Evolutionary conservation across 495 filamentous ascomycete genomes (phyloP), one percentile per base, ranked within the genome.

Genomic region (Penicillium odoratum): DNA sequence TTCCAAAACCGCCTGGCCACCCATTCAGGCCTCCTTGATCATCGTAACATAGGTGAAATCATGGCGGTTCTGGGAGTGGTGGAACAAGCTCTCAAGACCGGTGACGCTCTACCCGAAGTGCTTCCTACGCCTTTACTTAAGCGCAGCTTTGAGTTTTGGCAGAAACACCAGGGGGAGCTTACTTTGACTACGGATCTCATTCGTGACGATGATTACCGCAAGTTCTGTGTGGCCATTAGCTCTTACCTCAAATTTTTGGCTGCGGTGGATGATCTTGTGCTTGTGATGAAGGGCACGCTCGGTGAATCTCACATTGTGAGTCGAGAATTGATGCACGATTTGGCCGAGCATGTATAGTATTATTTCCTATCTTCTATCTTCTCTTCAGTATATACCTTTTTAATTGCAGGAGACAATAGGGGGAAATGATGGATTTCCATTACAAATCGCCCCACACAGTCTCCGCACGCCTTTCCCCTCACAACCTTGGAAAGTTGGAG

Each of bases 291-390:
- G 62, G 74, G 69, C 9, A 69, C 67, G 0, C 53, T 78, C 44
- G 75, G 75, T 1, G 75, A 78, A 67, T 66, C 74, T 10, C 75
- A 78, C 58, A 59, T 78, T 40, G 69, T 78, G 16, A 63, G 58
- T 25, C 64, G 67, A 8, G 65, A 65, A 6, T 34, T 69, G 50
- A 36, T 63, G 53, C 53, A 60, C 15, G 57, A 64, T 31, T 34
- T 55, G 13, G 15, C n/a, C 7, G 2, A 3, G 15, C 3, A 13
- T 40, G 38, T 40, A 15, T 40, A 40, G n/a, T 29, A 16, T 49
- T 6, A 26, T 10, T 26, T 3, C 33, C n/a, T 7, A 4, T 31
- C 28, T 48, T 48, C 46, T 21, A 21, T 21, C 2, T 21, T 21
- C 21, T 1, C 21, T 21, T 21, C 21, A 21, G 21, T 21, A 21